Percentiles rank a stretch among this genome's conserved stretches.
Conservation (phyloP, 345 rosid genomes). For the Lumnitzera racemosa region DNA sequence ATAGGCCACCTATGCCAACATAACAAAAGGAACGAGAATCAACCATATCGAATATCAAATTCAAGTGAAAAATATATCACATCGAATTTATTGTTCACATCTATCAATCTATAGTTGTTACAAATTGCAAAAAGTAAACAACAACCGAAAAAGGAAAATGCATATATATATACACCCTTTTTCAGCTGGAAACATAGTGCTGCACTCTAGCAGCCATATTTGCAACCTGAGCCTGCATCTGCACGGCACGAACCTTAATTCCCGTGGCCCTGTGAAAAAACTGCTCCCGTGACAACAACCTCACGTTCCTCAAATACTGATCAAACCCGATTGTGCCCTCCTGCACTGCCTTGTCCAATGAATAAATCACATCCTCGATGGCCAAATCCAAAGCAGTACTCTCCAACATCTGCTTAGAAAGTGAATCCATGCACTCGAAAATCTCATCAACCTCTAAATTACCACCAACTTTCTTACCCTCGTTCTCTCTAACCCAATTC, state of each 20-base stretch:
- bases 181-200: constrained; percentile 12
- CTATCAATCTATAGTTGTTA: no score
- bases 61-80: no score
- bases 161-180: no score
- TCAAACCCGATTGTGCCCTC: constrained; percentile 63
- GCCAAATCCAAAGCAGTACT: constrained; percentile 72
- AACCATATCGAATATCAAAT: no score
- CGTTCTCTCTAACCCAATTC: constrained; percentile 61
- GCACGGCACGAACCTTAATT: constrained; percentile 59
- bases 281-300: constrained; percentile 88
- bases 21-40: no score
- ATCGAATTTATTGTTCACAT: no score
- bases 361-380: constrained; percentile 74
- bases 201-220: constrained; percentile 67
- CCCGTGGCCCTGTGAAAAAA: constrained; percentile 78
- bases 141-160: no score
- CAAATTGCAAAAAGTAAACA: no score
- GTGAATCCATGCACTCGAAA: constrained; percentile 44
- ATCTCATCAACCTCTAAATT: constrained; percentile 48
- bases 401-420: constrained; percentile 81
- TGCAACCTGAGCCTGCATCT: constrained; percentile 92
- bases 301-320: constrained; percentile 81
- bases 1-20: no score
- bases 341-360: constrained; percentile 66
- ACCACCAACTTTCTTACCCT: constrained; percentile 30